A percentile compares a stretch with the other conserved stretches of the same genome.
Evolutionary conservation across 306 rosid genomes (phyloP).

Genomic region (Gillenia trifoliata): DNA sequence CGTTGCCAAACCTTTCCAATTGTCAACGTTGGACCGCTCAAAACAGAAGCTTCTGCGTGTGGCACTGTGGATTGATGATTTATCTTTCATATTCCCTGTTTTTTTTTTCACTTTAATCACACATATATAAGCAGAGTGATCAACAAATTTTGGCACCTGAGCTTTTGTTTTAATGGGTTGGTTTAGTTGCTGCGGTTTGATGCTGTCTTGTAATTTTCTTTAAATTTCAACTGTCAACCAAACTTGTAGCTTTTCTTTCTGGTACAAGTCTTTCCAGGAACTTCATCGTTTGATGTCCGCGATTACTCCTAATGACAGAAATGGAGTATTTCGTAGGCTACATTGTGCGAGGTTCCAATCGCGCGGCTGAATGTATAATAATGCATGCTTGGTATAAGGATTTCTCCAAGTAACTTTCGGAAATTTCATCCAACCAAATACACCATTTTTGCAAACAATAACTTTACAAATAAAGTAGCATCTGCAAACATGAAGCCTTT

Average conservation of each 20-base stretch:
- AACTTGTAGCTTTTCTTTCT: neutral
- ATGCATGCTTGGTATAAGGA: neutral
- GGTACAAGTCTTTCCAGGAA: neutral
- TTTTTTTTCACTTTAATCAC: neutral
- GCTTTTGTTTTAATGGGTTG: too few species aligned
- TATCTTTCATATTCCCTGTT: neutral
- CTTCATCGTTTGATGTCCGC: neutral
- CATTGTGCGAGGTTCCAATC: neutral
- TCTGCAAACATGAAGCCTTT: slow-evolving; percentile 2
- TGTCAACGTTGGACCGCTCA: slow-evolving; percentile 14
- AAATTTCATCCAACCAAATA: too few species aligned
- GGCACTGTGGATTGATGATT: slow-evolving; percentile 2
- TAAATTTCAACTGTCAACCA: neutral
- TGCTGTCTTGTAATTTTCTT: neutral
- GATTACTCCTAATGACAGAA: too few species aligned
- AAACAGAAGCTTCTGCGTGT: slow-evolving; percentile 2
- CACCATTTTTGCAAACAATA: neutral
- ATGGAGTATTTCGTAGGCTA: neutral
- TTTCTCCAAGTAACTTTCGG: neutral
- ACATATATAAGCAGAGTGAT: neutral
- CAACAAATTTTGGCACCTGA: too few species aligned
- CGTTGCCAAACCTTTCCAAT: neutral
- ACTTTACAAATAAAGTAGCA: neutral
- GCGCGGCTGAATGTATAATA: neutral
- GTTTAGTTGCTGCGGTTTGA: neutral